phyloP scores from a whole-genome alignment of 108 stramenopile genomes.

The Cyclotella baltica region DNA sequence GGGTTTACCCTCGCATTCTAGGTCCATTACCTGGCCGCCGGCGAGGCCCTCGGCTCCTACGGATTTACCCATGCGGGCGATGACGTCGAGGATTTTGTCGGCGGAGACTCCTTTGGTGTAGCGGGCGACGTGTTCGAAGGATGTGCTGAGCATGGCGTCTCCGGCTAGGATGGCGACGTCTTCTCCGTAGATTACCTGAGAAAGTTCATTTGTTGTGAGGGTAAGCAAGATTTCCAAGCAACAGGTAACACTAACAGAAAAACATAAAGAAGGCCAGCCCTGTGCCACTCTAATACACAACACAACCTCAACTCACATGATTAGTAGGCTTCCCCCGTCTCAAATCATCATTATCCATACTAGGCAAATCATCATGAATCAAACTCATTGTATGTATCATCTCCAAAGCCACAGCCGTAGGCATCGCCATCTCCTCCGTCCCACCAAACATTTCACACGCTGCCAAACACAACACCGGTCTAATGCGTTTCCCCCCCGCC shows the following conservation, averaged over 20 bases:
- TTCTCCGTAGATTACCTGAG: constrained; percentile 92
- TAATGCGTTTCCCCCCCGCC: constrained; percentile 95
- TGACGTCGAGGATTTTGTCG: constrained; percentile 83
- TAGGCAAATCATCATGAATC: constrained; percentile 96
- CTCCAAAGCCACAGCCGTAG: constrained; percentile 93
- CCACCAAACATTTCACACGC: constrained; percentile 95
- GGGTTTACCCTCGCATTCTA: constrained; percentile 93
- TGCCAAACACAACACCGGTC: constrained; percentile 93
- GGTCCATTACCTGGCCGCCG: constrained; percentile 96
- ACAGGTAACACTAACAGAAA: neutral
- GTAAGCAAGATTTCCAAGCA: neutral
- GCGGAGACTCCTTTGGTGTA: constrained; percentile 78
- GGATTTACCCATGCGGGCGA: constrained; percentile 87
- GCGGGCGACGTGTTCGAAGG: constrained; percentile 82
- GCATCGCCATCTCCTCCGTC: constrained; percentile 83
- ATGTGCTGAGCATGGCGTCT: constrained; percentile 82
- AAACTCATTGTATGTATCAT: constrained; percentile 99
- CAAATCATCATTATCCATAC: constrained; percentile 96
- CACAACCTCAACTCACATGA: constrained; percentile 69
- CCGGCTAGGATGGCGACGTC: constrained; percentile 97
- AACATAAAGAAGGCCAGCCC: neutral
- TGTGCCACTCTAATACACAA: neutral
- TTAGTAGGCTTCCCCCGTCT: constrained; percentile 93
- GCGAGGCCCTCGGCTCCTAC: constrained; percentile 94
- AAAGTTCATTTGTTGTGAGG: neutral